Conservation (phyloP, 2,329 filamentous ascomycete genomes). For the Calonectria hongkongensis region DNA sequence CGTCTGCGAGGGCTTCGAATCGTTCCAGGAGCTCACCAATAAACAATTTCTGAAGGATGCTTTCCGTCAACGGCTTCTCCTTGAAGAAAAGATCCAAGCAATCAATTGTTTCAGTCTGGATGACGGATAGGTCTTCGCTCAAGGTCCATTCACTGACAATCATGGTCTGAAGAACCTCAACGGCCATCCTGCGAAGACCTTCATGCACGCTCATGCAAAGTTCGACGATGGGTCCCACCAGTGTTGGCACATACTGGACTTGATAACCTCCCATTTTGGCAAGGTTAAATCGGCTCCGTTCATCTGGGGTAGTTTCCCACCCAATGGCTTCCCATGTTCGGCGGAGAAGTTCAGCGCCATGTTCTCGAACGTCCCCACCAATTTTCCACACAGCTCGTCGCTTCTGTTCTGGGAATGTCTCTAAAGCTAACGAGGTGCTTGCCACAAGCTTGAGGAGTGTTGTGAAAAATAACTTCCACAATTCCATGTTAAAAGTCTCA, state of each 20-base stretch:
- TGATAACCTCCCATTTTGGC: conserved; percentile 95
- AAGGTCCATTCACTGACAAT: conserved; percentile 98
- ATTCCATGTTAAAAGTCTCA: conserved; percentile 91
- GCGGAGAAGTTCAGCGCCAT: conserved; percentile 89
- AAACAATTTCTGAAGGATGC: conserved; percentile 93
- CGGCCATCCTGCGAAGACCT: conserved; percentile 90
- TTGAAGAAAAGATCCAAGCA: conserved; percentile 94
- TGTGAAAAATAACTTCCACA: conserved; percentile 96
- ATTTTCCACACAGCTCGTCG: conserved; percentile 98
- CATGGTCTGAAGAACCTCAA: conserved; percentile 97
- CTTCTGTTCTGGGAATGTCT: conserved; percentile 98
- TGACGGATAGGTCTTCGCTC: conserved; percentile 91
- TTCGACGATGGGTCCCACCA: conserved; percentile 94
- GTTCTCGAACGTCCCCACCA: conserved; percentile 94
- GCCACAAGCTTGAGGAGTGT: conserved; percentile 92
- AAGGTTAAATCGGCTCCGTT: conserved; percentile 85
- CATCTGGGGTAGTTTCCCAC: conserved; percentile 92
- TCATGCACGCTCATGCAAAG: conserved; percentile 97
- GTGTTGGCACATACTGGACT: conserved; percentile 95
- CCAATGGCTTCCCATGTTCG: conserved; percentile 96
- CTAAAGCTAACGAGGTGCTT: conserved; percentile 90
- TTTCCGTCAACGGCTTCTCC: conserved; percentile 89
- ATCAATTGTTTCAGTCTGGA: conserved; percentile 98
- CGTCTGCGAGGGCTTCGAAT: conserved; percentile 82
- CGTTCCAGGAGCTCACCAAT: conserved; percentile 88